These are phyloP conservation scores for Linaria vulgaris DNA, from an alignment of 257 asterid genomes.

Conservation along the genomic window DNA sequence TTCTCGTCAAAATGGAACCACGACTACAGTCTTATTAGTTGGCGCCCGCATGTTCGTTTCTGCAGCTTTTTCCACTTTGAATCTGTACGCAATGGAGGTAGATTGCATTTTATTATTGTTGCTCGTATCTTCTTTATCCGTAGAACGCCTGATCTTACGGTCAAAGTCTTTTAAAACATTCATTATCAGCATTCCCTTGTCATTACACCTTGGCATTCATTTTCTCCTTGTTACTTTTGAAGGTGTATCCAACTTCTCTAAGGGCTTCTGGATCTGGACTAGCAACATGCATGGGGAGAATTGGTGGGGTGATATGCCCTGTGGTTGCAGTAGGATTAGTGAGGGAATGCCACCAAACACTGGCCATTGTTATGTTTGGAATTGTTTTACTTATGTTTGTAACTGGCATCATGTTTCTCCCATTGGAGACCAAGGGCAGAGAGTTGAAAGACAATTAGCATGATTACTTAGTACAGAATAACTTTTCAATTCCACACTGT, in stretches of 20 bases:
- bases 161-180: too few relatives aligned
- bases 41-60: conserved; percentile 30
- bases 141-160: too few relatives aligned
- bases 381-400: conserved; percentile 26
- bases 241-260: conserved; percentile 37
- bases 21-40: conserved; percentile 18
- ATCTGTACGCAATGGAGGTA: conserved; percentile 23
- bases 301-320: conserved; percentile 41
- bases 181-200: too few relatives aligned
- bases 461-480: too few relatives aligned
- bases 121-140: too few relatives aligned
- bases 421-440: conserved; percentile 34
- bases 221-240: too few relatives aligned
- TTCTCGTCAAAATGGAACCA: conserved; percentile 20
- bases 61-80: conserved; percentile 20
- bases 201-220: too few relatives aligned
- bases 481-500: too few relatives aligned
- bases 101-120: background rate
- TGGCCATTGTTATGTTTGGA: conserved; percentile 28
- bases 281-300: conserved; percentile 30
- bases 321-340: conserved; percentile 34
- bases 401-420: conserved; percentile 27
- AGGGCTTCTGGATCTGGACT: conserved; percentile 33
- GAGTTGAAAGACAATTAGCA: conserved; percentile 10
- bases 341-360: conserved; percentile 32